Conservation (phyloP, 2,329 filamentous ascomycete genomes). For the Ascochyta fabae region DNA sequence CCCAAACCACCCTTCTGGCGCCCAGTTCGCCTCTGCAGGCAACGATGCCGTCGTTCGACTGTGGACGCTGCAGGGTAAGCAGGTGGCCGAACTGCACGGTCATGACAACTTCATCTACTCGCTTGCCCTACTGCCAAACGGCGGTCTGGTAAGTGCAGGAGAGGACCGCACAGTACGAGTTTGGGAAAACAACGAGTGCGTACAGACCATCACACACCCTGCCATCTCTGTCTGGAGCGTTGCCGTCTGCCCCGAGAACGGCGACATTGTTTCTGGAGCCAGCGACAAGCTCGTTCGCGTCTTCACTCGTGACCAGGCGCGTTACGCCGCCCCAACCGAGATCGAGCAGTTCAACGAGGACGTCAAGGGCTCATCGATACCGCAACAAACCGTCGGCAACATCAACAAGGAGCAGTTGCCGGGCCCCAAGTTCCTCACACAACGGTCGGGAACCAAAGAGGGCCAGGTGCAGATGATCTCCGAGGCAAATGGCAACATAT, state of each 20-base stretch:
- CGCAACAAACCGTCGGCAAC: constrained; percentile 76
- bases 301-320: constrained; percentile 76
- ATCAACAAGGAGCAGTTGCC: constrained; percentile 93
- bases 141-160: constrained; percentile 87
- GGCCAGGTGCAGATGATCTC: constrained; percentile 93
- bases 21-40: constrained; percentile 91
- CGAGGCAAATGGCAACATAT: constrained; percentile 79
- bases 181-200: constrained; percentile 81
- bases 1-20: constrained; percentile 75
- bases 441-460: constrained; percentile 89
- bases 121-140: constrained; percentile 75
- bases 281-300: constrained; percentile 87
- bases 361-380: constrained; percentile 83
- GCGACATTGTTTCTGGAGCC: constrained; percentile 91
- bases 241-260: constrained; percentile 78
- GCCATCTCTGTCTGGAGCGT: constrained; percentile 97
- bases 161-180: constrained; percentile 93
- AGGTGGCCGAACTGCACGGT: constrained; percentile 78
- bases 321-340: constrained; percentile 71
- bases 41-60: constrained; percentile 90
- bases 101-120: constrained; percentile 97
- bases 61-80: constrained; percentile 81
- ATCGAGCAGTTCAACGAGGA: constrained; percentile 80
- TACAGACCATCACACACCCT: constrained; percentile 96
- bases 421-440: constrained; percentile 82